phyloP scores from a whole-genome alignment of 495 filamentous ascomycete genomes.

The Penicillium lagena region DNA sequence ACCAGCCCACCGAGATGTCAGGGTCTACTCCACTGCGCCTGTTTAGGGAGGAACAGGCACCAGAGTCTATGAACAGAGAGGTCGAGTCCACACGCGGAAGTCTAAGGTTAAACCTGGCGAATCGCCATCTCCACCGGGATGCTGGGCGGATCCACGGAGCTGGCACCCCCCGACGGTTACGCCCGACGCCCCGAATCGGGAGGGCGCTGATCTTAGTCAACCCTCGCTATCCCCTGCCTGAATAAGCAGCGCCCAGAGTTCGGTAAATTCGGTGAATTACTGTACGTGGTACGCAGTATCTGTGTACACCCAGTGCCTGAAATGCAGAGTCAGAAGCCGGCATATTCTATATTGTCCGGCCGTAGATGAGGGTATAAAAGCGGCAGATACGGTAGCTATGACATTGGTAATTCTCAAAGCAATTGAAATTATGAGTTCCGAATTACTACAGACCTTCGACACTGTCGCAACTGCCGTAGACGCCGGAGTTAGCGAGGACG shows the following conservation, averaged over 20 bases:
- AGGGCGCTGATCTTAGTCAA: not conserved
- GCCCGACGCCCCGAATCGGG: constrained; percentile 12
- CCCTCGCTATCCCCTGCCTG: not conserved
- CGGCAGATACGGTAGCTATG: too few relatives aligned
- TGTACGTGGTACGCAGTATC: too few relatives aligned
- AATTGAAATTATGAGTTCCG: not conserved
- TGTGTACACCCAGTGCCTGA: too few relatives aligned
- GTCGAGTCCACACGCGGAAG: not conserved
- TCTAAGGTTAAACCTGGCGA: constrained; percentile 7
- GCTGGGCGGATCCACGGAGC: too few relatives aligned
- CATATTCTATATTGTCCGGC: too few relatives aligned
- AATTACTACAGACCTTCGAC: constrained; percentile 4
- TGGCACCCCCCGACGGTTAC: constrained; percentile 2
- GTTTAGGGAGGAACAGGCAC: constrained; percentile 21
- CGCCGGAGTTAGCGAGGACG: not conserved
- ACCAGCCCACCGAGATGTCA: too few relatives aligned
- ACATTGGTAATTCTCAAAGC: too few relatives aligned
- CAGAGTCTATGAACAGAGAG: not conserved
- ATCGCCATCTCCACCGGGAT: not conserved
- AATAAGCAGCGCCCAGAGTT: not conserved
- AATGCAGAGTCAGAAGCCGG: too few relatives aligned
- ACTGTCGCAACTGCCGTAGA: not conserved
- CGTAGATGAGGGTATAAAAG: too few relatives aligned
- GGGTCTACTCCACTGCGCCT: too few relatives aligned
- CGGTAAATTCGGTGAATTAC: not conserved